Conservation (phyloP, 2,329 filamentous ascomycete genomes). For the Biscogniauxia sp. region DNA sequence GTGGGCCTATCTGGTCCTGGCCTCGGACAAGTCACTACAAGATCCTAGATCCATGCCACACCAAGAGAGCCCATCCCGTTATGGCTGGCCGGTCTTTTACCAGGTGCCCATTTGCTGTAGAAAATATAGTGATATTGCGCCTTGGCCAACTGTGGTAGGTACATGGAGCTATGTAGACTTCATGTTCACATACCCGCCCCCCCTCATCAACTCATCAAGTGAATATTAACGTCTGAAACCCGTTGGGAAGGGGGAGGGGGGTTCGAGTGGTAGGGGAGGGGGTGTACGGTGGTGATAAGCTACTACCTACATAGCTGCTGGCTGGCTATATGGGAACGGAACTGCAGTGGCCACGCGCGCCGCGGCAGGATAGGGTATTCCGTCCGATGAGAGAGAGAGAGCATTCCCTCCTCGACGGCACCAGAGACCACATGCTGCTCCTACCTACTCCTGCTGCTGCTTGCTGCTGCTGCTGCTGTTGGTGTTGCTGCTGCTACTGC, state of each 20-base stretch:
- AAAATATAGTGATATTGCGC: slow-evolving; percentile 10
- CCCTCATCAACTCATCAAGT: background rate
- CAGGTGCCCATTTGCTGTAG: background rate
- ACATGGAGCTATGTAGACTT: background rate
- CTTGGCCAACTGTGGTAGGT: slow-evolving; percentile 2
- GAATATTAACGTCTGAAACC: background rate
- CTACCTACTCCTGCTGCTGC: slow-evolving; percentile 1
- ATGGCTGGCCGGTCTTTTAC: slow-evolving; percentile 28
- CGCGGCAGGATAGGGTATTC: background rate
- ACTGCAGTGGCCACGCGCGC: background rate
- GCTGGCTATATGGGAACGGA: background rate
- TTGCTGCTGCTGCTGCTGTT: too few species aligned
- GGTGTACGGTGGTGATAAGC: background rate
- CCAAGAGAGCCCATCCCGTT: slow-evolving; percentile 25
- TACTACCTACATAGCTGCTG: background rate
- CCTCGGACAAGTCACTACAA: slow-evolving; percentile 24
- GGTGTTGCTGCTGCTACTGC: too few species aligned
- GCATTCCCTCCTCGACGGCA: background rate
- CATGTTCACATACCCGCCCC: background rate
- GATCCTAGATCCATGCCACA: slow-evolving; percentile 30
- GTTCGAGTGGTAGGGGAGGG: background rate
- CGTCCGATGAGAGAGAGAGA: background rate
- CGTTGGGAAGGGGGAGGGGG: background rate
- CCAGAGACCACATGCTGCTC: slow-evolving; percentile 7
- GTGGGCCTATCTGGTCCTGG: slow-evolving; percentile 21